Base-by-base conservation (phyloP, 768 basidiomycete species). In the Neoboletus magnificus region DNA sequence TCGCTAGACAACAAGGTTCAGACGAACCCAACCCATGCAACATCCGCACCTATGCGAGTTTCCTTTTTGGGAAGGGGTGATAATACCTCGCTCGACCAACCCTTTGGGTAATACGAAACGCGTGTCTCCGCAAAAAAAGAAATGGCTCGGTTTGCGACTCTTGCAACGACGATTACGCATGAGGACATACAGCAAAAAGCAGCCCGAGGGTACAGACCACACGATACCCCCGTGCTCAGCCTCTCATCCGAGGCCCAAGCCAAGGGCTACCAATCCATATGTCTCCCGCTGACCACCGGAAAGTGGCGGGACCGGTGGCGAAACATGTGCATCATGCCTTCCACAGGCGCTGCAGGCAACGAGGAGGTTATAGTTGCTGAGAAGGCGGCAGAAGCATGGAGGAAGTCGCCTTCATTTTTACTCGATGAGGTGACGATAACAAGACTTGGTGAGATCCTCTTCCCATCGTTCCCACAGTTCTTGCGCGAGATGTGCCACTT, bases 291-390 rank as follows among this genome's bases (percentile, higher is more conserved):
- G n/a, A 93, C 95, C 23, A 96, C 89, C 52, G 79, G 79, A 18
- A 82, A 80, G 44, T 99, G 97, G 97, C 84, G 82, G 63, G 78
- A 82, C 59, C 77, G 97, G 52, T 99, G 97, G 96, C 79, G 81
- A 60, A 76, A 84, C 51, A 92, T 98, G 83, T 99, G 97, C 72
- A 75, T 93, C 58, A 71, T 89, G 54, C 78, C 83, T 2, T 71
- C 77, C 15, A 74, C 75, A n/a, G 67, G 66, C 36, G 64, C 59
- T 37, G 71, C 53, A 64, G 68, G 58, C 55, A 75, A 62, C 60
- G 74, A 60, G 71, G 75, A 46, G 71, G 80, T 57, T 70, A 68
- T 72, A 53, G 74, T 66, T 33, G 77, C 80, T 11, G 85, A 87
- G 64, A 77, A 75, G 66, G 78, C 76, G 35, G 92, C 93, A 2